These are phyloP conservation scores for Eurotiales sp. DNA, from an alignment of 2,329 filamentous ascomycete genomes.

Conservation along the genomic window DNA sequence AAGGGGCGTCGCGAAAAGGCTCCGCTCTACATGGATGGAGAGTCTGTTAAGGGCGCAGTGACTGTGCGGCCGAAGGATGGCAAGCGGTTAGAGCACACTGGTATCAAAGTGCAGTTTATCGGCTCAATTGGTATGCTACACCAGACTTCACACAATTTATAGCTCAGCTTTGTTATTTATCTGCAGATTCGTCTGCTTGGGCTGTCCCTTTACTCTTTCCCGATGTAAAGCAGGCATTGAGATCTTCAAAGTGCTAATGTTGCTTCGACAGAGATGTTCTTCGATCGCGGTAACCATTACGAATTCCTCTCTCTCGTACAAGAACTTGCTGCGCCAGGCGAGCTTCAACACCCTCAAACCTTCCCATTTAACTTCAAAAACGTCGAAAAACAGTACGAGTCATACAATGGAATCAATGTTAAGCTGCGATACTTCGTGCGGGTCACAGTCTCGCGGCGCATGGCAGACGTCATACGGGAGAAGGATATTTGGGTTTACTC, in stretches of 20 bases:
- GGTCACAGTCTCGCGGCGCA: conserved; percentile 91
- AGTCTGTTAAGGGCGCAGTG: conserved; percentile 94
- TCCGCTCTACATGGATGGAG: conserved; percentile 94
- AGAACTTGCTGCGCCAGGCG: conserved; percentile 92
- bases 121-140: conserved; percentile 76
- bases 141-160: not conserved
- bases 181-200: not conserved
- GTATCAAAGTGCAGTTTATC: conserved; percentile 99
- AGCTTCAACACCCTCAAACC: conserved; percentile 97
- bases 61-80: conserved; percentile 96
- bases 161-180: not conserved
- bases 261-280: conserved; percentile 85
- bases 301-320: conserved; percentile 97
- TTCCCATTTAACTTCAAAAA: conserved; percentile 99
- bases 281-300: conserved; percentile 97
- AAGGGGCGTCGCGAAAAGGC: conserved; percentile 97
- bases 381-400: conserved; percentile 99
- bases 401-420: conserved; percentile 99
- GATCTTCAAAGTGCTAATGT: not conserved
- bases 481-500: conserved; percentile 99
- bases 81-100: conserved; percentile 94
- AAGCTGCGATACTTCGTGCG: conserved; percentile 97
- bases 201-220: not conserved
- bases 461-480: conserved; percentile 97
- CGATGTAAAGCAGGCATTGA: not conserved